Percentiles rank a stretch among this genome's conserved stretches.
Conservation (phyloP, 495 filamentous ascomycete genomes). For the Penicillium longicatenatum region DNA sequence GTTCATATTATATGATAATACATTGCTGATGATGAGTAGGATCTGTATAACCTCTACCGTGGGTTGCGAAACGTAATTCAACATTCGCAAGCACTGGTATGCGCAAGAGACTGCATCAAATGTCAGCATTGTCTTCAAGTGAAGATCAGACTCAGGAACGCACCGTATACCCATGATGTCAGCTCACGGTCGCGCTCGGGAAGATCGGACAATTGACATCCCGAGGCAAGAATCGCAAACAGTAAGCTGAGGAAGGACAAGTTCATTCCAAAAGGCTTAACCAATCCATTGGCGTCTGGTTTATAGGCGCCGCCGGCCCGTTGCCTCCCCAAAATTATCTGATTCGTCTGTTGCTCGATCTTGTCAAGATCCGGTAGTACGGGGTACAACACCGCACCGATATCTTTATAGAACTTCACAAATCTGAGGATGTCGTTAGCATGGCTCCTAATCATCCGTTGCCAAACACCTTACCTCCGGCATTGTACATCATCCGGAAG, state of each 20-base stretch:
- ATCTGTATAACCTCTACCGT: conserved; percentile 59
- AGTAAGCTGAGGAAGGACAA: conserved; percentile 49
- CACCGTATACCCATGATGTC: conserved; percentile 63
- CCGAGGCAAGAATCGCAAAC: conserved; percentile 79
- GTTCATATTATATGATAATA: conserved; percentile 66
- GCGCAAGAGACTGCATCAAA: conserved; percentile 55
- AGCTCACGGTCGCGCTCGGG: conserved; percentile 58
- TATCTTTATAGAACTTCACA: conserved; percentile 73
- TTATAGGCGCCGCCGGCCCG: conserved; percentile 46
- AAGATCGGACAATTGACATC: conserved; percentile 73
- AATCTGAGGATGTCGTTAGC: conserved; percentile 46
- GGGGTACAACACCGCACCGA: conserved; percentile 77
- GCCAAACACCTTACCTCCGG: conserved; percentile 46
- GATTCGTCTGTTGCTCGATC: conserved; percentile 65
- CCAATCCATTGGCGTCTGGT: conserved; percentile 37
- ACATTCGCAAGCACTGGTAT: conserved; percentile 62
- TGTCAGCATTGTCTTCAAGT: conserved; percentile 12
- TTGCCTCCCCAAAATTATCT: conserved; percentile 67
- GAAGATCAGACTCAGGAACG: conserved; percentile 14
- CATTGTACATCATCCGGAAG: conserved; percentile 66
- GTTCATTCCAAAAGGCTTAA: conserved; percentile 48
- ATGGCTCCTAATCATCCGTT: not conserved
- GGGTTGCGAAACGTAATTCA: conserved; percentile 61
- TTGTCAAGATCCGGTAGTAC: conserved; percentile 70
- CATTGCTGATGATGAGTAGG: conserved; percentile 60